A percentile compares a stretch with the other conserved stretches of the same genome.
Conservation (phyloP, 108 stramenopile species). For the Nitzschia palea region DNA sequence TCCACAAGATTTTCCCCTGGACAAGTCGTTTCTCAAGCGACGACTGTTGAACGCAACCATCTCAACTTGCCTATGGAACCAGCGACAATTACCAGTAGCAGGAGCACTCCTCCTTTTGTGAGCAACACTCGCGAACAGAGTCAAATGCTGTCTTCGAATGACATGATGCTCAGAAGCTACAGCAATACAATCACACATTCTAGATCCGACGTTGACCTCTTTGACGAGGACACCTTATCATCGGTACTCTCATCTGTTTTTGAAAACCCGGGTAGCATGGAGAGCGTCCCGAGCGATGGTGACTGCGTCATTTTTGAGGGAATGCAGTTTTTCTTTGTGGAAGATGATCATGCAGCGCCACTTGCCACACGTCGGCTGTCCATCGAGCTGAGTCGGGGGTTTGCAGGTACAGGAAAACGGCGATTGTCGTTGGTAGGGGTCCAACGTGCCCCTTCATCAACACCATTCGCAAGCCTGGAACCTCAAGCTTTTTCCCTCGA, state of each 20-base stretch:
- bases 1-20: neutral
- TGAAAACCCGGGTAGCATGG: neutral
- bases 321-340: constrained; percentile 13
- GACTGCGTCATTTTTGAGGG: constrained; percentile 8
- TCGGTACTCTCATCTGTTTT: neutral
- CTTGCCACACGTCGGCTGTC: neutral
- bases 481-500: no score
- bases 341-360: neutral
- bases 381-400: neutral
- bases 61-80: neutral
- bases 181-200: neutral
- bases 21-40: neutral
- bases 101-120: neutral
- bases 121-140: no score
- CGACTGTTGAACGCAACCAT: no score
- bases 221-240: constrained; percentile 5
- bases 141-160: neutral
- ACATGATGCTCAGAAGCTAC: no score
- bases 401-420: neutral
- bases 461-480: no score
- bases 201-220: neutral
- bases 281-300: neutral
- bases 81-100: neutral
- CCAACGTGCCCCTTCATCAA: no score
- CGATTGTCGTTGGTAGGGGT: constrained; percentile 2